These are phyloP conservation scores for Debaryomyces castellii DNA, from an alignment of 805 yeast genomes.

Conservation along the genomic window DNA sequence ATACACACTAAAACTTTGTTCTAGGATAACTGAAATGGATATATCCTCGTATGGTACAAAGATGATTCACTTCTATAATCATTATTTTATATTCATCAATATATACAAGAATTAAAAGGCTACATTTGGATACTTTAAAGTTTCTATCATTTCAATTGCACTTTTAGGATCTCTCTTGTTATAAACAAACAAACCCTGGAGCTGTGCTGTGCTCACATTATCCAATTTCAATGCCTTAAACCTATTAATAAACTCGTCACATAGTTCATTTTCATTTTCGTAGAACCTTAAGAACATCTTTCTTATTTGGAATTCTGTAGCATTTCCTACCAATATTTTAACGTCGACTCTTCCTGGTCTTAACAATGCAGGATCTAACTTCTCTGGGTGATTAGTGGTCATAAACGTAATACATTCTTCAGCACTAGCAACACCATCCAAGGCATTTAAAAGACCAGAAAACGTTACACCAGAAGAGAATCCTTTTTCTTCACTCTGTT, in stretches of 20 bases:
- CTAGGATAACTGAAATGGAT: too few relatives aligned
- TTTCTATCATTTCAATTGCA: constrained; percentile 66
- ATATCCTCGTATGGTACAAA: too few relatives aligned
- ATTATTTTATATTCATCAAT: background rate
- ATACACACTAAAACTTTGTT: too few relatives aligned
- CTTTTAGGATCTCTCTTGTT: constrained; percentile 79
- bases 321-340: constrained; percentile 80
- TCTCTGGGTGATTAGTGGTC: constrained; percentile 98
- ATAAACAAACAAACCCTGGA: constrained; percentile 93
- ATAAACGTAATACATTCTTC: constrained; percentile 95
- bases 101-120: constrained; percentile 11
- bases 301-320: constrained; percentile 76
- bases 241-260: constrained; percentile 51
- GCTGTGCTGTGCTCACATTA: constrained; percentile 82
- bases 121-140: constrained; percentile 33
- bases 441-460: constrained; percentile 87
- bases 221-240: constrained; percentile 45
- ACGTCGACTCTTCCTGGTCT: constrained; percentile 94
- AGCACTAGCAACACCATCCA: constrained; percentile 97
- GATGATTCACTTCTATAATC: background rate
- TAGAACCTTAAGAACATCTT: constrained; percentile 89
- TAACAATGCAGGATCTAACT: constrained; percentile 85
- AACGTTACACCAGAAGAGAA: constrained; percentile 89
- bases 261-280: constrained; percentile 52
- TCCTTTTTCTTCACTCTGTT: constrained; percentile 74